Conservation (phyloP, 371 early-diverging fungal genomes). For the Mucor sp. region DNA sequence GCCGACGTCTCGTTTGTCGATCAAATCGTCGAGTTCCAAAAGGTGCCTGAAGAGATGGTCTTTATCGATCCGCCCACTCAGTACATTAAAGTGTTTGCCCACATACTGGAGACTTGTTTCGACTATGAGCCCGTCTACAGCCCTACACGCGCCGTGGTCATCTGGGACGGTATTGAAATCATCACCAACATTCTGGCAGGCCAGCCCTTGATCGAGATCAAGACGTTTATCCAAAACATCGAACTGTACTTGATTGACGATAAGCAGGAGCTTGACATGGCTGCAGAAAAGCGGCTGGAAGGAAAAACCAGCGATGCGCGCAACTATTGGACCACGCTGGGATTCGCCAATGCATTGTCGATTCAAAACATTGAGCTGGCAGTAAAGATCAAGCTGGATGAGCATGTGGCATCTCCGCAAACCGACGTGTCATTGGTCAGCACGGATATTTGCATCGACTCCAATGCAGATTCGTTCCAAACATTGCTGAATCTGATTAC, state of each 20-base stretch:
- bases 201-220: slow-evolving; percentile 49
- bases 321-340: slow-evolving; percentile 43
- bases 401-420: slow-evolving; percentile 20
- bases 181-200: slow-evolving; percentile 53
- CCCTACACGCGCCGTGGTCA: slow-evolving; percentile 48
- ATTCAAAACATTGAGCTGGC: slow-evolving; percentile 45
- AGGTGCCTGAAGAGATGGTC: slow-evolving; percentile 50
- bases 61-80: slow-evolving; percentile 53
- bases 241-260: slow-evolving; percentile 51
- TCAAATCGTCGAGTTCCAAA: slow-evolving; percentile 47
- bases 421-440: slow-evolving; percentile 14
- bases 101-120: slow-evolving; percentile 50
- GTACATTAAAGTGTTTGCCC: slow-evolving; percentile 50
- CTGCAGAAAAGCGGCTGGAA: slow-evolving; percentile 4
- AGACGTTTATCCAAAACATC: slow-evolving; percentile 38
- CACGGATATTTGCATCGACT: slow-evolving; percentile 50
- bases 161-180: slow-evolving; percentile 59
- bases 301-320: slow-evolving; percentile 25
- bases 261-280: slow-evolving; percentile 17
- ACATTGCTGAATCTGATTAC: slow-evolving; percentile 60
- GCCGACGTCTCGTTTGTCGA: slow-evolving; percentile 43
- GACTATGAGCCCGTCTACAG: slow-evolving; percentile 58
- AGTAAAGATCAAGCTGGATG: slow-evolving; percentile 41
- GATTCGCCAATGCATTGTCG: slow-evolving; percentile 38
- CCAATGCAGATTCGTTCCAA: slow-evolving; percentile 76